Evolutionary conservation across 208 protist species (phyloP), one percentile per base, ranked within the genome.

Genomic region (Leishmania guyanensis): DNA sequence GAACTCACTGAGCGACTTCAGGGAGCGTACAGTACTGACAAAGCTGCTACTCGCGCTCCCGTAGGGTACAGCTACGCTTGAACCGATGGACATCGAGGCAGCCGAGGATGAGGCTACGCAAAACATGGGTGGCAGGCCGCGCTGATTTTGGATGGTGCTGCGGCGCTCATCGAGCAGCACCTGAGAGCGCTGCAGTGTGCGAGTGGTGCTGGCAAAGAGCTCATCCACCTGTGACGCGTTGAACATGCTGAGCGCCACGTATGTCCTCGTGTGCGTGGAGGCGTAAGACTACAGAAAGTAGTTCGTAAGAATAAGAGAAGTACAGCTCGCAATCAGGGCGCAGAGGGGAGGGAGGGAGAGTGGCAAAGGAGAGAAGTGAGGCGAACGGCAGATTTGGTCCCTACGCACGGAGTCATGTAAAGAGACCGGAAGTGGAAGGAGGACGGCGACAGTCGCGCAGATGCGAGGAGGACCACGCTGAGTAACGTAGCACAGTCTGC

Each of bases 131-230:
- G 82, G 77, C 10, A 85, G 43, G 3, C 62, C 68, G 14, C 50
- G 20, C 39, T 54, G 26, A 62, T 48, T 54, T 46, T 71, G 29
- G 9, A 65, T 50, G 68, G 46, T 77, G 72, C 14, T 46, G 36
- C 86, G 84, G 3, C 88, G 87, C 78, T 94, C 91, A 33, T 90
- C 86, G 20, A 92, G 77, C 9, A 94, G 80, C 54, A 91, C 79
- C 56, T 80, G 89, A 0, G 91, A 92, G 6, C 91, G 91, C 81
- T 89, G 85, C n/a, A 92, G 58, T 1, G 78, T 56, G 33, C 72
- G 72, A 16, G 83, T 48, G 1, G 89, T 89, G 70, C 86, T 82
- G 48, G 78, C 72, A 68, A 92, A 91, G n/a, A 94, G 87, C n/a
- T 81, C 82, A 50, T 92, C 88, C 5, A 94, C 91, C 9, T 94